phyloP scores from a whole-genome alignment of 331 rosid genomes.

The Prunus yedoensis region DNA sequence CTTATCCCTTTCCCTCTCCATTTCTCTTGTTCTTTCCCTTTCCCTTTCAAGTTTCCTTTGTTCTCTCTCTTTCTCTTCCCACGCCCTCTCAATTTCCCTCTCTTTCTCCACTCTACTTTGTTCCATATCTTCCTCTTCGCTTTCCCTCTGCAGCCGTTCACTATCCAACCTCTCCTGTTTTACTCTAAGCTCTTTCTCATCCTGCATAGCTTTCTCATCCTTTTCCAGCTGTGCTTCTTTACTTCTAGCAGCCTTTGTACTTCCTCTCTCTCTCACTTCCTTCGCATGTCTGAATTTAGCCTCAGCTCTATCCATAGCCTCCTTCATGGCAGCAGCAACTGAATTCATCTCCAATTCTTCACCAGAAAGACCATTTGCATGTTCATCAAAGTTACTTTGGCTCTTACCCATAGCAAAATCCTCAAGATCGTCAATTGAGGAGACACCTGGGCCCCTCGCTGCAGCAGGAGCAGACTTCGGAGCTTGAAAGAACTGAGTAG shows the following conservation, averaged over 20 bases:
- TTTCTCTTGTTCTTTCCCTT: slow-evolving; percentile 51
- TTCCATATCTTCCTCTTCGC: slow-evolving; percentile 67
- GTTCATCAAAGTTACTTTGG: slow-evolving; percentile 53
- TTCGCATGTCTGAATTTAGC: slow-evolving; percentile 91
- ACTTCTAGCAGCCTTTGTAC: slow-evolving; percentile 64
- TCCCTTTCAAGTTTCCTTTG: slow-evolving; percentile 58
- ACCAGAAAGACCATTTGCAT: slow-evolving; percentile 54
- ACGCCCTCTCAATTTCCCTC: slow-evolving; percentile 51
- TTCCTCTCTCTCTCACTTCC: slow-evolving; percentile 91
- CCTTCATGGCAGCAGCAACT: slow-evolving; percentile 97
- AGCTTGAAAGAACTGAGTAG: slow-evolving; percentile 51
- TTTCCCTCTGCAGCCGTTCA: slow-evolving; percentile 59
- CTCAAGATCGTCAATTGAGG: slow-evolving; percentile 66
- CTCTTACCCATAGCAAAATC: slow-evolving; percentile 69
- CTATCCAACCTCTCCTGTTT: slow-evolving; percentile 69
- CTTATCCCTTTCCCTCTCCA: slow-evolving; percentile 66
- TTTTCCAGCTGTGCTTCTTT: slow-evolving; percentile 71
- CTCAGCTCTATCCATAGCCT: slow-evolving; percentile 96
- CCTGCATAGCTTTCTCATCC: slow-evolving; percentile 53
- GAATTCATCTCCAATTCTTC: slow-evolving; percentile 89
- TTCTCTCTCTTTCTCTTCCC: slow-evolving; percentile 80
- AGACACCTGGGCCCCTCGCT: slow-evolving; percentile 41
- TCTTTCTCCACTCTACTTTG: slow-evolving; percentile 62
- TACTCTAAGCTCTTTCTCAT: slow-evolving; percentile 19
- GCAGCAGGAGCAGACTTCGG: slow-evolving; percentile 55